Conservation (phyloP, 208 protist species). For the Acanthamoeba quina region DNA sequence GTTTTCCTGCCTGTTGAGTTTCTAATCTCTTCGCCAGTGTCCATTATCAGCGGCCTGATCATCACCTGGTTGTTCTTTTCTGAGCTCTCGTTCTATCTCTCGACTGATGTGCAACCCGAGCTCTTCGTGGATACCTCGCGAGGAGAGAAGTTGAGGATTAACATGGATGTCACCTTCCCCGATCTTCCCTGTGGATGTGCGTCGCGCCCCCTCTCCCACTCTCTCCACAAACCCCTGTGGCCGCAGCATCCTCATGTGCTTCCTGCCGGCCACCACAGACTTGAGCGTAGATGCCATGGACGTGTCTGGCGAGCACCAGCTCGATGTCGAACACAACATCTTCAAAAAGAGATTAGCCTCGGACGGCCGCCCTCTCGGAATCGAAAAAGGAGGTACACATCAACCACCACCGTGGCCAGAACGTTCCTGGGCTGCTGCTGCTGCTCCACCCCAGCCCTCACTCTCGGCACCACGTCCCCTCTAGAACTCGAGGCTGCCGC, state of each 20-base stretch:
- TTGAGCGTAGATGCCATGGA: constrained; percentile 88
- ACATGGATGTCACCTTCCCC: constrained; percentile 87
- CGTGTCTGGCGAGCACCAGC: constrained; percentile 87
- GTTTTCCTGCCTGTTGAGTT: background rate
- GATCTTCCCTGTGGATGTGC: constrained; percentile 85
- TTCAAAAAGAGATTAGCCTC: constrained; percentile 82
- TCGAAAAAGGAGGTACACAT: constrained; percentile 43
- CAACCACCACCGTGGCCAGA: too few species aligned
- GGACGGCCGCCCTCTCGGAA: constrained; percentile 73
- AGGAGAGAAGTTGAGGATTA: constrained; percentile 86
- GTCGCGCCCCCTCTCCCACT: constrained; percentile 50
- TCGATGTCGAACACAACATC: constrained; percentile 86
- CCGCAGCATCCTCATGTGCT: background rate
- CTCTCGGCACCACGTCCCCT: background rate
- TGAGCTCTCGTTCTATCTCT: constrained; percentile 84
- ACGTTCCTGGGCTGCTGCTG: background rate
- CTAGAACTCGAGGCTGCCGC: constrained; percentile 1
- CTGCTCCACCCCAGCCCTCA: background rate
- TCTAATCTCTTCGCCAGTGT: constrained; percentile 71
- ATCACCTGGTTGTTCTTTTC: constrained; percentile 86
- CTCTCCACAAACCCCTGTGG: background rate
- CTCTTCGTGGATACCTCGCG: constrained; percentile 84
- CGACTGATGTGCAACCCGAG: constrained; percentile 80
- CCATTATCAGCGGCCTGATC: constrained; percentile 81
- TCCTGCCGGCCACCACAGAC: constrained; percentile 51